Conservation (phyloP, 129 eudicot species). For the Chrysanthemum seticuspe region DNA sequence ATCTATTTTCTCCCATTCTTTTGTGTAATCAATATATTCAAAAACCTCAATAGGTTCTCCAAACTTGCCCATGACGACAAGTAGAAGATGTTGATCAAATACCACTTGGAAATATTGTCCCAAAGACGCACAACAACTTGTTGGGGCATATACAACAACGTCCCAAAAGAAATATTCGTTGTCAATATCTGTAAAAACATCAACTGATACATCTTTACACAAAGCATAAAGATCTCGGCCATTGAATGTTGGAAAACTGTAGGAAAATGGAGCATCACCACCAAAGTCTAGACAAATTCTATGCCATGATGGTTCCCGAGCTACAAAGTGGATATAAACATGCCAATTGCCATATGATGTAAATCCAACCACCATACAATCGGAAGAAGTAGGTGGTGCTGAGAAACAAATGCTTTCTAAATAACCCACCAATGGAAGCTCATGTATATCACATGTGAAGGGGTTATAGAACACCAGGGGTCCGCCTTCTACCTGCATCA, state of each 20-base stretch:
- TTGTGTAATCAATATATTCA: not conserved
- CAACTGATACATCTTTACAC: conserved; percentile 2
- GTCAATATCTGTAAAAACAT: not conserved
- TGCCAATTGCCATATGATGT: too few relatives aligned
- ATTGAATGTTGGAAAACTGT: conserved; percentile 5
- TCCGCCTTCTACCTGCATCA: not conserved
- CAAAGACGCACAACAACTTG: not conserved
- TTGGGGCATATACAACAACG: not conserved
- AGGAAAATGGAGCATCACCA: not conserved
- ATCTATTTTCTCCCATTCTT: conserved; percentile 11
- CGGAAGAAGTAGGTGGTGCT: conserved; percentile 8
- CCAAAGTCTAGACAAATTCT: not conserved
- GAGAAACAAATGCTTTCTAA: conserved; percentile 6
- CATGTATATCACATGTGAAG: not conserved
- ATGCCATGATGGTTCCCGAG: not conserved
- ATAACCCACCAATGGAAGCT: conserved; percentile 1
- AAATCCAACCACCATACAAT: conserved; percentile 23
- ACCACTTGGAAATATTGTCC: not conserved
- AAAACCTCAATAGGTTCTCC: conserved; percentile 18
- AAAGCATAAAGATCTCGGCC: conserved; percentile 9
- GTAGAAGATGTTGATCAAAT: not conserved
- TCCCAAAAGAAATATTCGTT: not conserved
- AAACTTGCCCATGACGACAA: not conserved
- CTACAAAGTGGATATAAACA: not conserved
- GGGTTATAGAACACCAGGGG: conserved; percentile 15